These are phyloP conservation scores for Colletotrichum gigasporum DNA, from an alignment of 2,329 filamentous ascomycete species.

Conservation along the genomic window DNA sequence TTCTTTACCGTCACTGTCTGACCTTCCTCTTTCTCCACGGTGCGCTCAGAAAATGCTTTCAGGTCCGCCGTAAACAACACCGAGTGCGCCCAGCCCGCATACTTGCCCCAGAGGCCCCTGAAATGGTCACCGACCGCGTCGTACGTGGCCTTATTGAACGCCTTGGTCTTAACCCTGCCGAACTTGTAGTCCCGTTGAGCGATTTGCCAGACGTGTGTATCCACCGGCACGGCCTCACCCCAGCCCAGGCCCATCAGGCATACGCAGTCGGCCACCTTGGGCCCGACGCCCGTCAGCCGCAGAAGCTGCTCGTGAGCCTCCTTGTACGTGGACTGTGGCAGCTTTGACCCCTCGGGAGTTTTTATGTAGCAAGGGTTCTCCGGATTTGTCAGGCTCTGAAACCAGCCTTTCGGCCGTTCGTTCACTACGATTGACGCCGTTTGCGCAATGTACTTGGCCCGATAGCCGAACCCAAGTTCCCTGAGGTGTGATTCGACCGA, in stretches of 20 bases:
- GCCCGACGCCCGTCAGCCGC: conserved; percentile 85
- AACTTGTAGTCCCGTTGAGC: conserved; percentile 96
- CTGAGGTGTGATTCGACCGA: conserved; percentile 85
- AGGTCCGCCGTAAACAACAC: conserved; percentile 96
- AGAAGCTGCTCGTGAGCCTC: conserved; percentile 84
- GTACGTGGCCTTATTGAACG: conserved; percentile 88
- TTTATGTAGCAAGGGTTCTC: conserved; percentile 69
- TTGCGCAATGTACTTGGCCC: conserved; percentile 89
- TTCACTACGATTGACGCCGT: conserved; percentile 80
- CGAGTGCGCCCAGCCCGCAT: conserved; percentile 97
- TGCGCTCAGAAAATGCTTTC: conserved; percentile 80
- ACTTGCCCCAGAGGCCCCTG: conserved; percentile 85
- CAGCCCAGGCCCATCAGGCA: conserved; percentile 96
- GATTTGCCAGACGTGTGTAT: conserved; percentile 99
- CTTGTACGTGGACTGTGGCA: conserved; percentile 71
- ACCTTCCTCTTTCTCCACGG: conserved; percentile 41
- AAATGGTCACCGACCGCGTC: conserved; percentile 92
- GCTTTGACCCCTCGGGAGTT: conserved; percentile 53
- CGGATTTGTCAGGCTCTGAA: conserved; percentile 81
- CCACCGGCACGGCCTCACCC: conserved; percentile 94
- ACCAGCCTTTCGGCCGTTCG: conserved; percentile 77
- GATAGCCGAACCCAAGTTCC: conserved; percentile 90
- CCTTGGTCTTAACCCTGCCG: conserved; percentile 82
- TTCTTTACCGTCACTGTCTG: conserved; percentile 33
- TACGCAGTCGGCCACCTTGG: conserved; percentile 97